Evolutionary conservation across 2,329 filamentous ascomycete species (phyloP), one percentile per base, ranked within the genome.

Genomic region (Exophiala xenobiotica): DNA sequence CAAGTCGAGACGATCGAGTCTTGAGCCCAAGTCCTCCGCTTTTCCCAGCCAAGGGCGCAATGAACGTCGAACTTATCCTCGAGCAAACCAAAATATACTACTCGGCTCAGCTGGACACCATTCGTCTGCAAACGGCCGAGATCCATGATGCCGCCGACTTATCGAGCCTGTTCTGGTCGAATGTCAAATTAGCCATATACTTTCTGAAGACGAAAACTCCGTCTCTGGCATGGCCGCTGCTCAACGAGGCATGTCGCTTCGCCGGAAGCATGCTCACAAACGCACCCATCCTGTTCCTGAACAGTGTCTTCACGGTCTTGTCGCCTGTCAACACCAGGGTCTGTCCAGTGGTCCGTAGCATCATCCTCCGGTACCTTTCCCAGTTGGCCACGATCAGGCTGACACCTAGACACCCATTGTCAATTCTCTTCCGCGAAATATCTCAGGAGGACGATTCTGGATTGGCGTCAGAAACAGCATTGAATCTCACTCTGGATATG

Each of bases 131-230:
- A 11, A 3, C 45, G 6, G 14, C 14, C 11, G 22, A 40, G 12
- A 38, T 19, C 4, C 12, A 23, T 33, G 20, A 14, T 16, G 20
- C 16, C 3, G 16, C 33, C 6, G 31, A 35, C 8, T 31, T 2
- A 14, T 40, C 37, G 11, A 42, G 14, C 20, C 8, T 26, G 7
- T 53, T 53, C 22, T 53, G 43, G 50, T 47, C 50, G 8, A 31
- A 53, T 24, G 42, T 48, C 44, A 47, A 49, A 22, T 43, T 24
- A 3, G 50, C 31, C 27, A 53, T 53, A 20, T 53, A 53, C 38
- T 46, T 53, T 23, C 50, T 53, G 12, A 53, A 53, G 38, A 46
- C 29, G 22, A 23, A 49, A 14, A 43, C 37, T 3, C 44, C 50
- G 4, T 20, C 16, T 9, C 45, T 53, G 12, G 50, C 50, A 7